A percentile compares a stretch with the other conserved stretches of the same genome.
phyloP scores from a whole-genome alignment of 2,329 filamentous ascomycete genomes.

The Neurospora crassa region DNA sequence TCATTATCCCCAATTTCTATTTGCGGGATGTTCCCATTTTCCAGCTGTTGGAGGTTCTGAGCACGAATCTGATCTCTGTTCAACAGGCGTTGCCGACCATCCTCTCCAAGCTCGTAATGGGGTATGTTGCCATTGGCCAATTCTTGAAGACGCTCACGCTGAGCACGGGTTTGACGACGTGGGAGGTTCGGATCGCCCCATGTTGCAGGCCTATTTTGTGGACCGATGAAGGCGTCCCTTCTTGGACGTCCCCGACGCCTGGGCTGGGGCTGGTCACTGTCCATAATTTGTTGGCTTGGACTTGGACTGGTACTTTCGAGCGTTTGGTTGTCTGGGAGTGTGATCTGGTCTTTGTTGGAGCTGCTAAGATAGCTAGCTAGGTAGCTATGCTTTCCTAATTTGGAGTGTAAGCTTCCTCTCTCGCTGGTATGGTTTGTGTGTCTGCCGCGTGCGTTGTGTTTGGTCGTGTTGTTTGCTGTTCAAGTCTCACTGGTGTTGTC shows the following conservation, averaged over 20 bases:
- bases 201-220: not conserved
- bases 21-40: not conserved
- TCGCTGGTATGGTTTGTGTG: not conserved
- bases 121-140: not conserved
- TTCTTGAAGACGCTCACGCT: not conserved
- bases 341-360: not conserved
- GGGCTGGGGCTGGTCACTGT: not conserved
- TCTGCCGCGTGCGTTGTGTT: not conserved
- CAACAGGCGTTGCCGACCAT: not conserved
- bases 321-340: not conserved
- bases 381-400: not conserved
- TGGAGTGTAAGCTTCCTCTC: not conserved
- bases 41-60: not conserved
- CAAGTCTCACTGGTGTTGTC: not conserved
- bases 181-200: not conserved
- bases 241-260: not conserved
- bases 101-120: not conserved
- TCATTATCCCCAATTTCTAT: not conserved
- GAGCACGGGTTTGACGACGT: not conserved
- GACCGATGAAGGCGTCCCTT: not conserved
- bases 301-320: not conserved
- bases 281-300: not conserved
- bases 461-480: not conserved
- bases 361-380: not conserved
- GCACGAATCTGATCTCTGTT: not conserved